These are phyloP conservation scores for Tetrapyrgos nigripes DNA, from an alignment of 1,284 basidiomycete genomes.

Conservation along the genomic window DNA sequence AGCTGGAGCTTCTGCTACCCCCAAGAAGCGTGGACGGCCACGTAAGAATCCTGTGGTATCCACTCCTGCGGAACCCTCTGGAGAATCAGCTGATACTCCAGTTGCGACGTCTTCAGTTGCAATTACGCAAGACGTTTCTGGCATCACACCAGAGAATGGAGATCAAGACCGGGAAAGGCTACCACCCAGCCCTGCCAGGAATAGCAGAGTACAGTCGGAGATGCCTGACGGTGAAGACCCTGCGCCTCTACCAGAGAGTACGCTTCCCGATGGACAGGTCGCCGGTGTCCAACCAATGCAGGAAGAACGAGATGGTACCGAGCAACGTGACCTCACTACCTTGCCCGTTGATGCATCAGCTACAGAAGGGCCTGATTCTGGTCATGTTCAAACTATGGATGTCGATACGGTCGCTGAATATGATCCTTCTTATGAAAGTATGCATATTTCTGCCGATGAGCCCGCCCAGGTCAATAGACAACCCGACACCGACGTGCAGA, in stretches of 20 bases:
- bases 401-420: neutral
- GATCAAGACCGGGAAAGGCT: constrained; percentile 7
- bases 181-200: constrained; percentile 29
- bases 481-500: no score
- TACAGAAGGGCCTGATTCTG: no score
- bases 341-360: no score
- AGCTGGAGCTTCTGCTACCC: constrained; percentile 11
- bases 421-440: neutral
- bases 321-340: no score
- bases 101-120: neutral
- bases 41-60: constrained; percentile 26
- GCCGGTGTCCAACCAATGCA: no score
- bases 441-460: no score
- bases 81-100: neutral
- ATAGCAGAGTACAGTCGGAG: neutral
- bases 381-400: neutral
- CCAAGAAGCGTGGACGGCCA: constrained; percentile 45
- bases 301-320: no score
- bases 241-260: no score
- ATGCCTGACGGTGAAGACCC: no score
- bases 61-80: neutral
- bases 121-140: neutral
- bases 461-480: no score
- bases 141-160: neutral
- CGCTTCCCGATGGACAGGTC: no score